Evolutionary conservation across 164 flowering plant genomes (phyloP).

Genomic region (Sextonia rubra): DNA sequence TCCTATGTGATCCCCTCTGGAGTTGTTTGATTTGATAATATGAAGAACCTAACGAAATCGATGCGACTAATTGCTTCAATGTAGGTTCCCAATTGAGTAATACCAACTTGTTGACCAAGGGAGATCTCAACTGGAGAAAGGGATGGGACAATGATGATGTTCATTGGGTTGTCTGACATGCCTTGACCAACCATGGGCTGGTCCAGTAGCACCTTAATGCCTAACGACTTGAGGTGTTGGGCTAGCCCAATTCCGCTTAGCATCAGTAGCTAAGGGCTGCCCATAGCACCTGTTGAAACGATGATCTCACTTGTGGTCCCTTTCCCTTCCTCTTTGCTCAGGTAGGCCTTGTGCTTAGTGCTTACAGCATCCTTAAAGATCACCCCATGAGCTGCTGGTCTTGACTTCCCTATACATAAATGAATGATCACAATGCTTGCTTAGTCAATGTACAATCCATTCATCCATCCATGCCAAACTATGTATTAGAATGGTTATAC

Average conservation of each 20-base stretch:
- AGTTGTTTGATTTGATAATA: slow-evolving; percentile 24
- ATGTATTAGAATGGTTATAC: neutral
- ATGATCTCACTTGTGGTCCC: slow-evolving; percentile 45
- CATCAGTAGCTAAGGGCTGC: slow-evolving; percentile 84
- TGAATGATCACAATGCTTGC: neutral
- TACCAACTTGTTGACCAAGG: slow-evolving; percentile 71
- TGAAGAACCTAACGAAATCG: slow-evolving; percentile 18
- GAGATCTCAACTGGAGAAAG: slow-evolving; percentile 63
- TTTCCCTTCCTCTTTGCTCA: slow-evolving; percentile 7
- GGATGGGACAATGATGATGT: slow-evolving; percentile 60
- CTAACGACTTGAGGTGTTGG: slow-evolving; percentile 22
- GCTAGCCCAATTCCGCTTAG: slow-evolving; percentile 14
- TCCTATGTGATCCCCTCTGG: slow-evolving; percentile 21
- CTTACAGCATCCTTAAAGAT: slow-evolving; percentile 39
- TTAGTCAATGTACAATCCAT: neutral
- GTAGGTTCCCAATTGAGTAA: slow-evolving; percentile 51
- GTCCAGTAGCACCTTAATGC: slow-evolving; percentile 43
- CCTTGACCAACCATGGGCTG: slow-evolving; percentile 69
- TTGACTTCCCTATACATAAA: slow-evolving; percentile 21
- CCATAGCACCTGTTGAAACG: slow-evolving; percentile 62
- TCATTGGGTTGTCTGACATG: slow-evolving; percentile 85
- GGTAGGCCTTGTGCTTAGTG: slow-evolving; percentile 37
- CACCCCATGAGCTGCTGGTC: slow-evolving; percentile 53
- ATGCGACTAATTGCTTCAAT: slow-evolving; percentile 69
- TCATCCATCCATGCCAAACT: neutral